phyloP scores from a whole-genome alignment of 139 green algal species.

The Closterium sp. region DNA sequence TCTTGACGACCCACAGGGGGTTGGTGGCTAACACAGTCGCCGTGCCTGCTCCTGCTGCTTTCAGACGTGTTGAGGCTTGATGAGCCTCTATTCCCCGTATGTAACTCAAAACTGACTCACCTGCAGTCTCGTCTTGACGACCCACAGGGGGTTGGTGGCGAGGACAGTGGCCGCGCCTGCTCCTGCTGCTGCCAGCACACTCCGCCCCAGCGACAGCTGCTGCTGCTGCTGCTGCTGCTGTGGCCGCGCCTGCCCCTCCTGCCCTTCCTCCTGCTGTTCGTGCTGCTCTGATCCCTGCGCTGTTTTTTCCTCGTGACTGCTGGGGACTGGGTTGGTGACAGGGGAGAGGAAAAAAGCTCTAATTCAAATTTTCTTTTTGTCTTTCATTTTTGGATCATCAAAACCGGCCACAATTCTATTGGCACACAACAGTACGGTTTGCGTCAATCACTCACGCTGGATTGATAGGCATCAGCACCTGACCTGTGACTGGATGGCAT shows the following conservation, averaged over 20 bases:
- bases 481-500: no score
- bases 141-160: constrained; percentile 92
- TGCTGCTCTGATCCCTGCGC: background rate
- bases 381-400: no score
- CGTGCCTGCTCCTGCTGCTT: constrained; percentile 75
- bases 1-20: constrained; percentile 96
- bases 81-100: no score
- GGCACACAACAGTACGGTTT: no score
- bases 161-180: constrained; percentile 82
- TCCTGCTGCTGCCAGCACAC: constrained; percentile 55
- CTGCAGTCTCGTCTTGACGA: constrained; percentile 92
- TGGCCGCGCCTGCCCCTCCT: constrained; percentile 80
- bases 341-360: background rate
- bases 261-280: no score
- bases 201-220: background rate
- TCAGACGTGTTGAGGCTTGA: no score
- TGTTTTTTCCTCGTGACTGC: background rate
- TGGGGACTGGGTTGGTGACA: background rate
- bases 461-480: no score
- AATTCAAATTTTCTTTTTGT: no score
- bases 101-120: no score
- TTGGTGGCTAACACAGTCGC: constrained; percentile 86
- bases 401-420: no score
- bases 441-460: no score
- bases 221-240: constrained; percentile 75